Conservation (phyloP, 192 early-diverging fungal genomes). For the Paraglomus brasilianum region DNA sequence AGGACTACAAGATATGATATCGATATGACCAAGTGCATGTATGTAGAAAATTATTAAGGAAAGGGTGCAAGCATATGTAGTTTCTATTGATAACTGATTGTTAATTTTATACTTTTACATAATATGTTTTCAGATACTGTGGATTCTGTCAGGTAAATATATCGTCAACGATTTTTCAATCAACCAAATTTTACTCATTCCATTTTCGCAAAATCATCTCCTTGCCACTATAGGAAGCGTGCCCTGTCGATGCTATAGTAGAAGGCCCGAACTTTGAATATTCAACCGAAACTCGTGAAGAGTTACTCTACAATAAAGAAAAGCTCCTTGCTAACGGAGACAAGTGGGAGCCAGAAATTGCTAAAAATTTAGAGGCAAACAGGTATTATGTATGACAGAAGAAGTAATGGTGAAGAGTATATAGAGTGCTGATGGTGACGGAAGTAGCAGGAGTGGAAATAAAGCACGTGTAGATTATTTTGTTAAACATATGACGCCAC, state of each 20-base stretch:
- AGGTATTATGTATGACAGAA: conserved; percentile 21
- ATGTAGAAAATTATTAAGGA: background rate
- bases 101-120: background rate
- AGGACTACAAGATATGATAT: conserved; percentile 98
- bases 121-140: conserved; percentile 68
- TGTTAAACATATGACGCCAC: too few relatives aligned
- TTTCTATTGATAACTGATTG: conserved; percentile 1
- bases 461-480: too few relatives aligned
- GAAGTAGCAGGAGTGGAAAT: too few relatives aligned
- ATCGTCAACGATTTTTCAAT: background rate
- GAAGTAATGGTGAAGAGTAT: too few relatives aligned
- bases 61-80: background rate
- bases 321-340: conserved; percentile 96
- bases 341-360: conserved; percentile 95
- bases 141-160: conserved; percentile 84
- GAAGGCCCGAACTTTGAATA: conserved; percentile 97
- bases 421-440: too few relatives aligned
- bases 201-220: background rate
- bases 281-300: conserved; percentile 95
- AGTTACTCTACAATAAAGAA: conserved; percentile 97
- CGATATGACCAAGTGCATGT: conserved; percentile 97
- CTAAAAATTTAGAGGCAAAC: conserved; percentile 63
- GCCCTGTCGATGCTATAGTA: conserved; percentile 97
- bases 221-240: conserved; percentile 60
- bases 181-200: too few relatives aligned